Base-by-base conservation (phyloP, 2,329 filamentous ascomycete species). In the Phaeoacremonium minimum region DNA sequence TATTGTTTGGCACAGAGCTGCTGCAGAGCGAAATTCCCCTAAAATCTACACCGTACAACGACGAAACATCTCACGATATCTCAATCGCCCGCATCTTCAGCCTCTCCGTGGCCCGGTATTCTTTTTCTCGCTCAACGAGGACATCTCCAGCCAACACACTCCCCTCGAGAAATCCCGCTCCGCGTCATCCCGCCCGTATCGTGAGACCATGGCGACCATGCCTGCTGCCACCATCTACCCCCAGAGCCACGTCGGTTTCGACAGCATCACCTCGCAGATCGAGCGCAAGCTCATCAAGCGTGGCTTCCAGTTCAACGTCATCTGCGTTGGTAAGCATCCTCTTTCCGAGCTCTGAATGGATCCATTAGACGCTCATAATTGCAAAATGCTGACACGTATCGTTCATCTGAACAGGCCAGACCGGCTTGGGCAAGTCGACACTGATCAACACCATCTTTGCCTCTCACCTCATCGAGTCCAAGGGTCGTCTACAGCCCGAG, bases 361-460 rank as follows among this genome's bases (percentile, higher is more conserved):
- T n/a, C n/a, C n/a, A n/a, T n/a, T n/a, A n/a, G n/a, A n/a, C n/a
- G n/a, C n/a, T n/a, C n/a, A n/a, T n/a, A n/a, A n/a, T n/a, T n/a
- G n/a, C n/a, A n/a, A n/a, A n/a, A 26, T 42, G 49, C 55, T 61
- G 46, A 63, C 55, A 47, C 54, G 47, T 52, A 41, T 52, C 45
- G 45, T 51, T 43, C 44, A 7, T 31, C 33, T 12, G 9, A 49
- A 45, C 60, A 97, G 93, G 93, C 59, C 93, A 98, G 74, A 98
- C 93, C 45, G 93, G 93, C 65, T 82, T 98, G 55, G 93, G 93
- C 69, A 98, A 98, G 75, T 97, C 91, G 40, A 98, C 93, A 46
- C 73, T 98, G 62, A 95, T 98, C 79, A 98, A 98, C 80, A 98
- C 93, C 69, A 96, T 98, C 75, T 98, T 98, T 71, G 93, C 93